A percentile compares a stretch with the other conserved stretches of the same genome.
phyloP scores from a whole-genome alignment of 2,329 filamentous ascomycete species.

The Fusarium buharicum region DNA sequence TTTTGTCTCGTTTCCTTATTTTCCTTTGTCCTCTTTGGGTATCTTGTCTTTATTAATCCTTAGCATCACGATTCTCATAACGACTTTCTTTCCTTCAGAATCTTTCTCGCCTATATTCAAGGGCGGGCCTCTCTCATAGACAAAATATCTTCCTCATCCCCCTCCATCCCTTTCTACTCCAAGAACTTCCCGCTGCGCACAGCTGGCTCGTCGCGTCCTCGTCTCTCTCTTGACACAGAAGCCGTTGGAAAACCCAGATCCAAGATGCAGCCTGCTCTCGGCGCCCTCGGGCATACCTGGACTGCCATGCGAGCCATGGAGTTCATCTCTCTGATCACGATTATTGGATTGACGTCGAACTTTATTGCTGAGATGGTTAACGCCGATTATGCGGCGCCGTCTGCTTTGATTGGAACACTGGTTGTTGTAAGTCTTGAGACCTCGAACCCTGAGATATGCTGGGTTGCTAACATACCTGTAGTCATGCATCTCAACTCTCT shows the following conservation, averaged over 20 bases:
- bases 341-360: slow-evolving; percentile 83
- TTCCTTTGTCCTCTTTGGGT: slow-evolving; percentile 44
- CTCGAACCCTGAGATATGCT: background rate
- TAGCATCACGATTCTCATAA: slow-evolving; percentile 25
- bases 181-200: slow-evolving; percentile 56
- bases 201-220: slow-evolving; percentile 52
- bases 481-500: slow-evolving; percentile 82
- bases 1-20: slow-evolving; percentile 42
- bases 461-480: slow-evolving; percentile 49
- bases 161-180: slow-evolving; percentile 55
- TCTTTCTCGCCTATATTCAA: slow-evolving; percentile 34
- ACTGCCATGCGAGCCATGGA: slow-evolving; percentile 77
- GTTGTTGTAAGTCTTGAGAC: slow-evolving; percentile 72
- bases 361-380: slow-evolving; percentile 82
- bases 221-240: slow-evolving; percentile 56
- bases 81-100: slow-evolving; percentile 19
- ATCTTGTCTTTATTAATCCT: slow-evolving; percentile 29
- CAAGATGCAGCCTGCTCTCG: slow-evolving; percentile 65
- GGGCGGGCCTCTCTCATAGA: slow-evolving; percentile 35
- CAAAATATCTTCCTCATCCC: slow-evolving; percentile 50
- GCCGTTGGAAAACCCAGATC: slow-evolving; percentile 35
- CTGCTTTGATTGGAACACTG: slow-evolving; percentile 80
- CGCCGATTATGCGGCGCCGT: slow-evolving; percentile 71
- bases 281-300: slow-evolving; percentile 82
- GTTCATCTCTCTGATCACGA: slow-evolving; percentile 74